Conservation (phyloP, 306 rosid genomes). For the Trifolium subterraneum region DNA sequence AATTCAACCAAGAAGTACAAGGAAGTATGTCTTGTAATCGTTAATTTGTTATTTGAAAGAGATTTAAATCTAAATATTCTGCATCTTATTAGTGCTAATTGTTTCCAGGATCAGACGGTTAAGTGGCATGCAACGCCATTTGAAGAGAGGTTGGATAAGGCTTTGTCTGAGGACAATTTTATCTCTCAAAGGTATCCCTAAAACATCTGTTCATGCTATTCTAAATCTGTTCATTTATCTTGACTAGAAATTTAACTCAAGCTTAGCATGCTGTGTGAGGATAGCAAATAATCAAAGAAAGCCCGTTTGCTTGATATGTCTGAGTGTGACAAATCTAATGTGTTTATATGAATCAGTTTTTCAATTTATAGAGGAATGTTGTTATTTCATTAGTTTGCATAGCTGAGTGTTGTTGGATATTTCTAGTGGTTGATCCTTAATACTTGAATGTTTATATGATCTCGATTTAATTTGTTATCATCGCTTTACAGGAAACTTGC, state of each 20-base stretch:
- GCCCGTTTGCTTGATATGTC: constrained; percentile 6
- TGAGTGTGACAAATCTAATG: background rate
- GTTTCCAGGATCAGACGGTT: constrained; percentile 85
- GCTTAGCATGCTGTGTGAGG: constrained; percentile 3
- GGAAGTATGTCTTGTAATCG: constrained; percentile 58
- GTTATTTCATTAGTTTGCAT: background rate
- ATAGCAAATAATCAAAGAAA: constrained; percentile 4
- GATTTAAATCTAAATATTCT: constrained; percentile 6
- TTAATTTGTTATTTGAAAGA: constrained; percentile 5
- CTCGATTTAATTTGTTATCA: constrained; percentile 11
- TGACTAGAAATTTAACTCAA: constrained; percentile 6
- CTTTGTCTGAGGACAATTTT: constrained; percentile 71
- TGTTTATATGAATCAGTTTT: constrained; percentile 10
- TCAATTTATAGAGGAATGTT: background rate
- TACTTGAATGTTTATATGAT: constrained; percentile 1
- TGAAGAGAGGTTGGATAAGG: constrained; percentile 87
- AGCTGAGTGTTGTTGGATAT: background rate
- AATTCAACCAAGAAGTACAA: constrained; percentile 91
- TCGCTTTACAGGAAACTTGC: constrained; percentile 65
- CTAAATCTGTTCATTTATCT: constrained; percentile 7
- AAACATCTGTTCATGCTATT: constrained; percentile 10
- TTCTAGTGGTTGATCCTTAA: background rate
- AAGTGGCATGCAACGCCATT: constrained; percentile 98
- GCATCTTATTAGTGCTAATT: constrained; percentile 31
- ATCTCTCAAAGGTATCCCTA: constrained; percentile 61